phyloP scores from a whole-genome alignment of 495 filamentous ascomycete species.

The Immersiella caudata region DNA sequence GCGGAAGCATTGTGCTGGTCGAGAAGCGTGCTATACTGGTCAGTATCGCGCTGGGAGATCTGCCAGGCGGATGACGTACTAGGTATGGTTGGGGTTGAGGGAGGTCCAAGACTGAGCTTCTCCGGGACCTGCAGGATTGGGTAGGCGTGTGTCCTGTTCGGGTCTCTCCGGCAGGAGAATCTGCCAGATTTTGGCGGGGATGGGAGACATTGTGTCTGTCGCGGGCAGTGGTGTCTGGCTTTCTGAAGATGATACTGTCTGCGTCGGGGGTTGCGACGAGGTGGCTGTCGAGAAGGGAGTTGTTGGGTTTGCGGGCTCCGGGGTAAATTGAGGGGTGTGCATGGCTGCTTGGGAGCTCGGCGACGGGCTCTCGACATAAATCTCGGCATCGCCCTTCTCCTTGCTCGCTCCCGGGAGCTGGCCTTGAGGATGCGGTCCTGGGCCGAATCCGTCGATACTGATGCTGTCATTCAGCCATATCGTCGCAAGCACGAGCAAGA shows the following conservation, averaged over 20 bases:
- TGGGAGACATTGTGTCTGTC: not conserved
- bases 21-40: conserved; percentile 19
- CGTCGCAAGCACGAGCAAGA: not conserved
- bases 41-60: not conserved
- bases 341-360: not conserved
- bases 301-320: not conserved
- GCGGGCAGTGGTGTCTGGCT: not conserved
- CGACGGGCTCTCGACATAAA: not conserved
- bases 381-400: not conserved
- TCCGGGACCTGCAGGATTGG: conserved; percentile 2
- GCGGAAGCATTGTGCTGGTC: conserved; percentile 26
- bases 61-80: not conserved
- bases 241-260: not conserved
- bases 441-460: not conserved
- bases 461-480: not conserved
- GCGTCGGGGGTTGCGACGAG: not conserved
- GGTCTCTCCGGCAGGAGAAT: conserved; percentile 21
- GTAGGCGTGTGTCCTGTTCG: not conserved
- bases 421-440: not conserved
- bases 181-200: conserved; percentile 28
- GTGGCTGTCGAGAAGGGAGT: not conserved
- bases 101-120: conserved; percentile 23
- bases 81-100: conserved; percentile 21
- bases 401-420: not conserved
- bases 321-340: not conserved